Percentiles rank a stretch among this genome's conserved stretches.
Conservation (phyloP, 169 alveolate genomes). For the Babesia gibsoni region DNA sequence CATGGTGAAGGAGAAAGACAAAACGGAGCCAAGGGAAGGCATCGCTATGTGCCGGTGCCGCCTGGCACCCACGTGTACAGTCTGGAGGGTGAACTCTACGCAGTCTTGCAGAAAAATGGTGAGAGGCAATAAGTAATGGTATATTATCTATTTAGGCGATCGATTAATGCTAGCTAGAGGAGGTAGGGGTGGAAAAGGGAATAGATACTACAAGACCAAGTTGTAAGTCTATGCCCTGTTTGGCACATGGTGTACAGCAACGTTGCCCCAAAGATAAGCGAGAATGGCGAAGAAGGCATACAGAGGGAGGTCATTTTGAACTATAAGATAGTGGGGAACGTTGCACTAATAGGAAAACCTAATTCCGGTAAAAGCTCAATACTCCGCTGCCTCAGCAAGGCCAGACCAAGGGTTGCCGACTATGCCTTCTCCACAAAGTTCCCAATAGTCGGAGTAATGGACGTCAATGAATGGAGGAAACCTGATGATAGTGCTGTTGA, state of each 20-base stretch:
- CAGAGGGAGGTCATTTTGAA: conserved; percentile 57
- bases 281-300: conserved; percentile 75
- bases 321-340: conserved; percentile 80
- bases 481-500: neutral
- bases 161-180: conserved; percentile 81
- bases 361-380: conserved; percentile 83
- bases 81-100: conserved; percentile 53
- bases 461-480: neutral
- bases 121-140: conserved; percentile 2
- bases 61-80: conserved; percentile 84
- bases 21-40: conserved; percentile 79
- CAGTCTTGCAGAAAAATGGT: conserved; percentile 23
- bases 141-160: conserved; percentile 63
- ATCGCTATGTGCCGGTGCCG: conserved; percentile 80
- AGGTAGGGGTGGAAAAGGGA: conserved; percentile 90
- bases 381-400: conserved; percentile 47
- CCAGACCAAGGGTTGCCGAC: conserved; percentile 56
- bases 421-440: conserved; percentile 53
- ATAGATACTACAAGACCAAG: conserved; percentile 72
- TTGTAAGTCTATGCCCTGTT: conserved; percentile 31
- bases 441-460: conserved; percentile 48
- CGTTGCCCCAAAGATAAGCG: conserved; percentile 49
- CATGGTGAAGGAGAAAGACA: conserved; percentile 63
- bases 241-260: neutral
- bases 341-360: conserved; percentile 89